Conservation (phyloP, 768 basidiomycete species). For the Lanmaoa pseudosensibilis region DNA sequence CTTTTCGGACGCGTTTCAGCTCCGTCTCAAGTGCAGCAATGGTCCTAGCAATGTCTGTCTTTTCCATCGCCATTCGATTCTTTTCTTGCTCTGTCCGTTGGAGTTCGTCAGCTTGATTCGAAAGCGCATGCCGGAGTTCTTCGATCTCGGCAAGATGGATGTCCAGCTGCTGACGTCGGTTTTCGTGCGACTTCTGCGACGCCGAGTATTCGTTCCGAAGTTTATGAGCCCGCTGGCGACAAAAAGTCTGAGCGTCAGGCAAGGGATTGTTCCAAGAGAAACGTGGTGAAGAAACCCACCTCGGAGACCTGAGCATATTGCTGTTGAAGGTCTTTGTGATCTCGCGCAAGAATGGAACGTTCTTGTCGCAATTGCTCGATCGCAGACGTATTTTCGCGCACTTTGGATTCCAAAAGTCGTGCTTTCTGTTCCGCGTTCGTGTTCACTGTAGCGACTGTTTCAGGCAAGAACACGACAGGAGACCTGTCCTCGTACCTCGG, state of each 20-base stretch:
- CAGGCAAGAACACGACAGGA: background rate
- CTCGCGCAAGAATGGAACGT: constrained; percentile 62
- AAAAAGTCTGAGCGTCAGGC: background rate
- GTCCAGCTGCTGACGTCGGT: constrained; percentile 72
- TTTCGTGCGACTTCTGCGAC: constrained; percentile 67
- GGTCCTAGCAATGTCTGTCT: constrained; percentile 61
- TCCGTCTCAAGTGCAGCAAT: constrained; percentile 73
- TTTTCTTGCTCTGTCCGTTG: constrained; percentile 65
- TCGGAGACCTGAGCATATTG: constrained; percentile 66
- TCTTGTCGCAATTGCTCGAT: constrained; percentile 79
- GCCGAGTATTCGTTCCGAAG: constrained; percentile 61
- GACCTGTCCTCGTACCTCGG: constrained; percentile 48
- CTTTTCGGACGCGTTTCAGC: constrained; percentile 68
- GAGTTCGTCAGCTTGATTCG: constrained; percentile 59
- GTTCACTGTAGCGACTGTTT: constrained; percentile 44
- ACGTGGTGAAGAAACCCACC: constrained; percentile 39
- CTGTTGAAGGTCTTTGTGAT: constrained; percentile 73
- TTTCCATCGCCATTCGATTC: constrained; percentile 58
- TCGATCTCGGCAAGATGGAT: constrained; percentile 70
- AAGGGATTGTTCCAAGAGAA: background rate
- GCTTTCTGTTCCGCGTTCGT: constrained; percentile 71
- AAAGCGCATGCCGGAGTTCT: constrained; percentile 67
- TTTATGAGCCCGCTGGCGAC: constrained; percentile 53
- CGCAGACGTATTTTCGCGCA: constrained; percentile 65
- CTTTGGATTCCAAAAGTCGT: constrained; percentile 62